Conservation (phyloP, 1,139 yeast genomes). For the Sugiyamaella neomexicana region DNA sequence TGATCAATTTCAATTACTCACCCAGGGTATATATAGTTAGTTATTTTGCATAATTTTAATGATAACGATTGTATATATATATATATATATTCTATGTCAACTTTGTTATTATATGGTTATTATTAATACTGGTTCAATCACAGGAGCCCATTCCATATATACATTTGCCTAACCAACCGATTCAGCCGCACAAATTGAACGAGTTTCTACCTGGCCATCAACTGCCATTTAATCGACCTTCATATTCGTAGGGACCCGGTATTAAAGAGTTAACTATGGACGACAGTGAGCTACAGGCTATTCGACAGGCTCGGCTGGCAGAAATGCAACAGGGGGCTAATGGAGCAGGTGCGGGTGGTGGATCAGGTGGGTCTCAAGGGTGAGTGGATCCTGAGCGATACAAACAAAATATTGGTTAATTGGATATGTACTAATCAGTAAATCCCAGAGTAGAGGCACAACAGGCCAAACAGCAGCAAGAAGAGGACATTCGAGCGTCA, state of each 20-base stretch:
- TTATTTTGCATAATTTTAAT: conserved; percentile 1
- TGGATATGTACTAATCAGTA: not conserved
- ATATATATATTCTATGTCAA: not conserved
- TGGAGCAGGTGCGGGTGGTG: conserved; percentile 31
- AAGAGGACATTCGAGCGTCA: conserved; percentile 41
- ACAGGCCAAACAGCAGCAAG: conserved; percentile 22
- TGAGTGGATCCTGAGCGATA: not conserved
- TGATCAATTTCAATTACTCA: conserved; percentile 89
- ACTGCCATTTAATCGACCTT: not conserved
- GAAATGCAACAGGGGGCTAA: conserved; percentile 58
- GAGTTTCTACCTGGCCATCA: not conserved
- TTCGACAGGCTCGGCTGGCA: conserved; percentile 81
- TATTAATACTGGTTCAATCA: too few relatives aligned
- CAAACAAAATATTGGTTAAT: not conserved
- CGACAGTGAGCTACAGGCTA: conserved; percentile 83
- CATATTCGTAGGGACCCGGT: not conserved
- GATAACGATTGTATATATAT: conserved; percentile 8
- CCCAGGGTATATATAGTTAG: conserved; percentile 85
- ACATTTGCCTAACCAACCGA: too few relatives aligned
- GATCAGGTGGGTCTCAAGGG: conserved; percentile 9
- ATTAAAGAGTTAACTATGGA: conserved; percentile 36
- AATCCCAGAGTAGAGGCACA: conserved; percentile 9
- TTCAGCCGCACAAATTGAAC: not conserved
- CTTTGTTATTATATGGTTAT: too few relatives aligned
- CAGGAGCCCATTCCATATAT: too few relatives aligned